Evolutionary conservation across 2,329 filamentous ascomycete genomes (phyloP).

Genomic region (Aphanocladium album): DNA sequence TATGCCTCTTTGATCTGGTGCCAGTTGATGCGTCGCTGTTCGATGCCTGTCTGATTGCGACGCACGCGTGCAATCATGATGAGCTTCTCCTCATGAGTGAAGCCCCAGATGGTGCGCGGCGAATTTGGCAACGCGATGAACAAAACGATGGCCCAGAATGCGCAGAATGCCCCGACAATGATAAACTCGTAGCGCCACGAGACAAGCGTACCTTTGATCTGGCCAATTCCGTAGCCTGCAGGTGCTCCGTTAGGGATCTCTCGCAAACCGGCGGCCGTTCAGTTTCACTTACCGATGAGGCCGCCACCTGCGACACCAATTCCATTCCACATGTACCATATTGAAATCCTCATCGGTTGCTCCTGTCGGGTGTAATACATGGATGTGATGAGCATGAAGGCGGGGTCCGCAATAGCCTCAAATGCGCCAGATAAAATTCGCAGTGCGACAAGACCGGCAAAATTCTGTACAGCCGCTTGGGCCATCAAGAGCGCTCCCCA

Average conservation of each 20-base stretch:
- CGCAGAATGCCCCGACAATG: conserved; percentile 55
- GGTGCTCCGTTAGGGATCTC: too few species aligned
- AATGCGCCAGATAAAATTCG: conserved; percentile 60
- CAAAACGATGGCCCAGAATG: conserved; percentile 55
- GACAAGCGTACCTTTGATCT: conserved; percentile 50
- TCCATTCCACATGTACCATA: conserved; percentile 57
- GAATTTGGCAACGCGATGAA: conserved; percentile 53
- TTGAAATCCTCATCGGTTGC: conserved; percentile 55
- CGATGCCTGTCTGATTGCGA: conserved; percentile 54
- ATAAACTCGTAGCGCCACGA: conserved; percentile 66
- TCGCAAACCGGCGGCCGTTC: background rate
- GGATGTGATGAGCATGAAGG: conserved; percentile 58
- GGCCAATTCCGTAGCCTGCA: conserved; percentile 52
- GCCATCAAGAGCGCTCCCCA: conserved; percentile 43
- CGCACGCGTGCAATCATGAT: conserved; percentile 51
- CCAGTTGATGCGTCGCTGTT: conserved; percentile 51
- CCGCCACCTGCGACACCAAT: conserved; percentile 55
- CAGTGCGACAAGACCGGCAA: conserved; percentile 48
- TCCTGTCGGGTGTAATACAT: conserved; percentile 62
- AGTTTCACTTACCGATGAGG: conserved; percentile 25
- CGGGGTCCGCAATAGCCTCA: conserved; percentile 46
- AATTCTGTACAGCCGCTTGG: conserved; percentile 53
- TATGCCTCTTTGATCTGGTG: conserved; percentile 53
- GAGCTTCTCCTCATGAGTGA: conserved; percentile 46
- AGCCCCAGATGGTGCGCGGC: conserved; percentile 48